Percentiles rank a stretch among this genome's conserved stretches.
Evolutionary conservation across 2,329 filamentous ascomycete genomes (phyloP).

Genomic region (Elsinoe arachidis): DNA sequence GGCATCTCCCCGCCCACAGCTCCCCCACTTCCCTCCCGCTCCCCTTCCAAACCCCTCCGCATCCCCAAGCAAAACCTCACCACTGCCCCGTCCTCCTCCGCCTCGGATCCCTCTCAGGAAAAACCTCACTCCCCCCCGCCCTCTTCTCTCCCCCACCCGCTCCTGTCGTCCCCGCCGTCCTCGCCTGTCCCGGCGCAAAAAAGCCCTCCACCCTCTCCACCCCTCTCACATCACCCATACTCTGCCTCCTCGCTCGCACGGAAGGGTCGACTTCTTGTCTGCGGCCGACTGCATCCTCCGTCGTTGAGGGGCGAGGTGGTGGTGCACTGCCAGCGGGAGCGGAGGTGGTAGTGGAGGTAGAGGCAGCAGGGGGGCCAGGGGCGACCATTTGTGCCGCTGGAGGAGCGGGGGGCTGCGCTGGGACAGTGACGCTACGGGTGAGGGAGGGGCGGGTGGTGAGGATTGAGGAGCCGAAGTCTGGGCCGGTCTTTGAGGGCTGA

Average conservation of each 20-base stretch:
- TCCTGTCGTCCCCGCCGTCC: background rate
- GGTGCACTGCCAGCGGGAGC: background rate
- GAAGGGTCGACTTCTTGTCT: background rate
- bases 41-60: background rate
- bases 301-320: background rate
- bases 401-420: background rate
- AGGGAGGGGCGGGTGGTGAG: background rate
- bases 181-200: background rate
- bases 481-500: background rate
- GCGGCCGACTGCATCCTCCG: background rate
- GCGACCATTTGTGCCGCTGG: background rate
- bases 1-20: too few relatives aligned
- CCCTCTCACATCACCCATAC: background rate
- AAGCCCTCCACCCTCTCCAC: background rate
- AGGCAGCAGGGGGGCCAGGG: background rate
- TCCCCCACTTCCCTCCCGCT: background rate
- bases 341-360: background rate
- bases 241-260: background rate
- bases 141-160: background rate
- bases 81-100: constrained; percentile 8
- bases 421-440: background rate
- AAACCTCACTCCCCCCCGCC: constrained; percentile 1
- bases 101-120: constrained; percentile 15
- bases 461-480: background rate
- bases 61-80: background rate